Evolutionary conservation across 2,329 filamentous ascomycete species (phyloP).

Genomic region (Esteya vermicola): DNA sequence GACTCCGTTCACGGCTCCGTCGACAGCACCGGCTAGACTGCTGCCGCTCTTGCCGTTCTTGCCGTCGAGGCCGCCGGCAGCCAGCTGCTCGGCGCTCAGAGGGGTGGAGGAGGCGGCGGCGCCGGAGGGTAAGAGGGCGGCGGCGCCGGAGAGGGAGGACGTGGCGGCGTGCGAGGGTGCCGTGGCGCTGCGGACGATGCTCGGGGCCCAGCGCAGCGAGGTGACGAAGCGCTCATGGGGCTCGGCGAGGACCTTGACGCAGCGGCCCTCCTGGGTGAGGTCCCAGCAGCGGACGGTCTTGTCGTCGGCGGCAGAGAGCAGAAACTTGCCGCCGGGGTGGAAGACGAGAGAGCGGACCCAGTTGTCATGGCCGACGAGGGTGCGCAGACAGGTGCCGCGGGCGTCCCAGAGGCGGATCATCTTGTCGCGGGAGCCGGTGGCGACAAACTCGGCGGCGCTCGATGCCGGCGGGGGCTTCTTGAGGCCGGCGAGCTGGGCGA

Average conservation of each 20-base stretch:
- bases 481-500: conserved; percentile 64
- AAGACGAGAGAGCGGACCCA: conserved; percentile 82
- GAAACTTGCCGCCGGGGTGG: conserved; percentile 82
- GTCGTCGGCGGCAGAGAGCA: conserved; percentile 77
- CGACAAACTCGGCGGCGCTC: conserved; percentile 74
- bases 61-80: neutral
- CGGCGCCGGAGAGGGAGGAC: too few species aligned
- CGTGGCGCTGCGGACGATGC: conserved; percentile 1
- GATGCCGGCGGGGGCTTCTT: conserved; percentile 66
- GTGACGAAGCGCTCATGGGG: conserved; percentile 76
- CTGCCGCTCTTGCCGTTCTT: conserved; percentile 17
- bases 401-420: conserved; percentile 82
- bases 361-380: conserved; percentile 78
- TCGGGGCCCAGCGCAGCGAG: conserved; percentile 75
- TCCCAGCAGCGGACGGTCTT: conserved; percentile 93
- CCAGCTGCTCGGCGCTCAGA: neutral
- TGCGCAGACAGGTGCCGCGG: conserved; percentile 72
- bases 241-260: conserved; percentile 67
- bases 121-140: neutral
- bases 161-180: too few species aligned
- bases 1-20: neutral
- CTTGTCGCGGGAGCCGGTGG: conserved; percentile 82
- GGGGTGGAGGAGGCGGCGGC: neutral
- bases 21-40: conserved; percentile 11
- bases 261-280: conserved; percentile 75